Percentiles rank a stretch among this genome's conserved stretches.
These are phyloP conservation scores for Lojkania enalia DNA, from an alignment of 2,329 filamentous ascomycete genomes.

Conservation along the genomic window DNA sequence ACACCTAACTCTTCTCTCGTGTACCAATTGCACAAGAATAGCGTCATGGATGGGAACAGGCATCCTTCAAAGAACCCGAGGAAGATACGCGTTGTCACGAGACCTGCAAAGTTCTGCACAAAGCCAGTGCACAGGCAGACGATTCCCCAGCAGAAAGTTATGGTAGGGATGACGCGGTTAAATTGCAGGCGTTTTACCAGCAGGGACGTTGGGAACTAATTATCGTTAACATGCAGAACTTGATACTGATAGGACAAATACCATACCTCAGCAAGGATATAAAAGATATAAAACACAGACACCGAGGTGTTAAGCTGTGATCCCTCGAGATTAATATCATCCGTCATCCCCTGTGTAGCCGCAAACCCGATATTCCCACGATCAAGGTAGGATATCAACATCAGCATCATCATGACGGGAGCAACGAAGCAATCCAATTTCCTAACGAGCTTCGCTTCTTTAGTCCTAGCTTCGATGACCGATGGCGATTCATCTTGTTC, in stretches of 20 bases:
- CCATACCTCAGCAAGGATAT: conserved; percentile 39
- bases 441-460: conserved; percentile 31
- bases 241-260: not conserved
- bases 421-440: conserved; percentile 40
- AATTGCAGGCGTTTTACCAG: conserved; percentile 40
- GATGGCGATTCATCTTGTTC: conserved; percentile 23
- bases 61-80: conserved; percentile 39
- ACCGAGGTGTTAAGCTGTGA: conserved; percentile 37
- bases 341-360: conserved; percentile 39
- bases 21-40: conserved; percentile 38
- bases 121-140: conserved; percentile 33
- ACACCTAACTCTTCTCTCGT: conserved; percentile 35
- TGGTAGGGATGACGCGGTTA: conserved; percentile 35
- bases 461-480: conserved; percentile 20
- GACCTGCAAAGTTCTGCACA: conserved; percentile 24
- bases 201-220: conserved; percentile 36
- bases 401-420: conserved; percentile 42
- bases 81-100: conserved; percentile 26
- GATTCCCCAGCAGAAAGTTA: conserved; percentile 32
- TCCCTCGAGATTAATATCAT: conserved; percentile 29
- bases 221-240: not conserved
- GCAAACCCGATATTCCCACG: conserved; percentile 42
- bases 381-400: conserved; percentile 42
- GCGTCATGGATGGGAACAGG: conserved; percentile 36
- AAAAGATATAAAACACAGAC: conserved; percentile 42